Evolutionary conservation across 306 rosid species (phyloP), one percentile per base, ranked within the genome.

Genomic region (Vigna trinervia): DNA sequence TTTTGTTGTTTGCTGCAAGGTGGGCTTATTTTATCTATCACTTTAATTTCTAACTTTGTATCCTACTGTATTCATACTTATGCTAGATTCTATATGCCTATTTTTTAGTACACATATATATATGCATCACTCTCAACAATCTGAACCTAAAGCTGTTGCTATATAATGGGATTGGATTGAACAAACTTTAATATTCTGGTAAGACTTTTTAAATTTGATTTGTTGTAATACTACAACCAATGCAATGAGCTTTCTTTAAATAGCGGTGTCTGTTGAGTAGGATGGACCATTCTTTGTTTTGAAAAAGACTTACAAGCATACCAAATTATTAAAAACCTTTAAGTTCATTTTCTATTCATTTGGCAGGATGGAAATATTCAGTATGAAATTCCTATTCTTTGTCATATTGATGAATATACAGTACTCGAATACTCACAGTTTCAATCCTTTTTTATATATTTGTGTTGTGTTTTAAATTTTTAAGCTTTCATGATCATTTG

Each of bases 1-100:
- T 80, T 94, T 89, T 71, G 90, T 89, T 64, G 93, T 94, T 56
- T 81, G 92, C 76, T 39, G 83, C 77, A 92, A 88, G 98, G 98
- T 94, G 77, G 20, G 48, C 20, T 77, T 45, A 15, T 47, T 60
- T 68, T 10, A 34, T 76, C 48, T 26, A 41, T 78, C 68, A 8
- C 30, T 50, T 53, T 28, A 38, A 12, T 8, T 81, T 77, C 8
- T 32, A 69, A 38, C 19, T 12, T 41, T 9, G 12, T 19, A 10
- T 30, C 69, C 39, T 38, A 58, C 43, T 39, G 20, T 54, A 22
- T 47, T 65, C 70, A 54, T 54, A 63, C 56, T 48, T 74, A 48
- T 51, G 67, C 69, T 54, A 30, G 61, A 80, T 28, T 71, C 50
- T 32, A 12, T 73, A 3, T 32, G 46, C 54, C 41, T 32, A 2